phyloP scores from a whole-genome alignment of 2,329 filamentous ascomycete species.

The Fusarium sp. region DNA sequence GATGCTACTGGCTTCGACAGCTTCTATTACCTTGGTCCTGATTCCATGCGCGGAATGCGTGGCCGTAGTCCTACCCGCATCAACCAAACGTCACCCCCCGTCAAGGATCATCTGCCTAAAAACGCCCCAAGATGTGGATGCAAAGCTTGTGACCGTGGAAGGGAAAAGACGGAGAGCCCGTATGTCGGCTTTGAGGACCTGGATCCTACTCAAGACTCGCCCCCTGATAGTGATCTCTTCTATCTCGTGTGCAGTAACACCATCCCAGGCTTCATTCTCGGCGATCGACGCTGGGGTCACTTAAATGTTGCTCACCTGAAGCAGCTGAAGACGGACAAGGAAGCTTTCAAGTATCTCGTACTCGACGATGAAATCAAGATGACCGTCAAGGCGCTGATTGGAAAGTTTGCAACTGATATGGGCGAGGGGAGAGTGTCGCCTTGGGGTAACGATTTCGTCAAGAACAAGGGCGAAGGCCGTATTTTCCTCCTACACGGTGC shows the following conservation, averaged over 20 bases:
- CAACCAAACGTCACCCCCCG: constrained; percentile 28
- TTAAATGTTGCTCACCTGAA: constrained; percentile 58
- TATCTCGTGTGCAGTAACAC: constrained; percentile 60
- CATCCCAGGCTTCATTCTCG: constrained; percentile 64
- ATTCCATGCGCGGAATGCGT: constrained; percentile 32
- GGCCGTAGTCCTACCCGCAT: constrained; percentile 33
- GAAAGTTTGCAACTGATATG: constrained; percentile 60
- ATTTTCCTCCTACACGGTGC: constrained; percentile 68
- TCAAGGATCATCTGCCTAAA: constrained; percentile 59
- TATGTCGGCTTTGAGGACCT: constrained; percentile 61
- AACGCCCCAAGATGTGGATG: constrained; percentile 62
- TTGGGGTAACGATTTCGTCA: constrained; percentile 64
- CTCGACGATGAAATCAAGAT: constrained; percentile 65
- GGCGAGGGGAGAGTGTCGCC: constrained; percentile 58
- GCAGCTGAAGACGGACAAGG: constrained; percentile 60
- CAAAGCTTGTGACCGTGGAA: constrained; percentile 51
- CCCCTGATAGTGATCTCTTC: constrained; percentile 61
- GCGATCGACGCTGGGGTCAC: constrained; percentile 62
- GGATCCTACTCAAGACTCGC: constrained; percentile 54
- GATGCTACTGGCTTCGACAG: constrained; percentile 60
- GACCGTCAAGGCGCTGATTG: constrained; percentile 64
- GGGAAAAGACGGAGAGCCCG: constrained; percentile 47
- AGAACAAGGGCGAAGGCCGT: constrained; percentile 66
- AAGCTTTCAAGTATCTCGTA: constrained; percentile 66
- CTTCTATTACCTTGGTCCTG: constrained; percentile 52